These are phyloP conservation scores for Diplodia scrobiculata DNA, from an alignment of 2,329 filamentous ascomycete species.

Conservation along the genomic window DNA sequence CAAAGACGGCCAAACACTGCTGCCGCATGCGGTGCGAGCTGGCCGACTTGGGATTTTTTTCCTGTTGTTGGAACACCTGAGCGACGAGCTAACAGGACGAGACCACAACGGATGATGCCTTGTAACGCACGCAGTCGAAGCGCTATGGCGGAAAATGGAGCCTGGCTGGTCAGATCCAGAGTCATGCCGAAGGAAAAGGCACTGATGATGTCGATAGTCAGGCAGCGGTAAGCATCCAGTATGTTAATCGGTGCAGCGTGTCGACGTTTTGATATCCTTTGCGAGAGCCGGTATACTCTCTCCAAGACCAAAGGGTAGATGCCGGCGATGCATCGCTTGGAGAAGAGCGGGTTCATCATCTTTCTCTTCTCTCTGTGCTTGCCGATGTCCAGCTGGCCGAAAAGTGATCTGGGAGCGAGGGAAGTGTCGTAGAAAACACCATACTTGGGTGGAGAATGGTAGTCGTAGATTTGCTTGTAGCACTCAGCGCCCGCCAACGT, in stretches of 20 bases:
- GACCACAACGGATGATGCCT: neutral
- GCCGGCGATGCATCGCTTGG: neutral
- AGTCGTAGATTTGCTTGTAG: slow-evolving; percentile 7
- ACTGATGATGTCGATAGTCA: neutral
- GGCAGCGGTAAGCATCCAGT: slow-evolving; percentile 1
- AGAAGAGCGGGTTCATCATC: neutral
- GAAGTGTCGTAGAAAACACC: neutral
- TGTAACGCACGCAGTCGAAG: neutral
- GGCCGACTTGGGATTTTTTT: neutral
- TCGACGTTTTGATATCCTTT: neutral
- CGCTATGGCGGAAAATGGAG: neutral
- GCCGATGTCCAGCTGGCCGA: neutral
- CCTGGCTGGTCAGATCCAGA: neutral
- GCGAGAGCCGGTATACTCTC: neutral
- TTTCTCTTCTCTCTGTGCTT: slow-evolving; percentile 1
- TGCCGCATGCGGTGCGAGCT: neutral
- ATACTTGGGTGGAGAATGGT: neutral
- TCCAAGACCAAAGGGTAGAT: neutral
- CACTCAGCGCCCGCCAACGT: neutral
- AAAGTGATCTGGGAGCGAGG: neutral
- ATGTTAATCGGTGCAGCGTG: neutral
- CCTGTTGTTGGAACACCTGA: neutral
- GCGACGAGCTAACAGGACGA: neutral
- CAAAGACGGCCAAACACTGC: neutral
- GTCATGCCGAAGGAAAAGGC: neutral